phyloP scores from a whole-genome alignment of 1,139 yeast genomes.

The Debaryomycetaceae sp. region DNA sequence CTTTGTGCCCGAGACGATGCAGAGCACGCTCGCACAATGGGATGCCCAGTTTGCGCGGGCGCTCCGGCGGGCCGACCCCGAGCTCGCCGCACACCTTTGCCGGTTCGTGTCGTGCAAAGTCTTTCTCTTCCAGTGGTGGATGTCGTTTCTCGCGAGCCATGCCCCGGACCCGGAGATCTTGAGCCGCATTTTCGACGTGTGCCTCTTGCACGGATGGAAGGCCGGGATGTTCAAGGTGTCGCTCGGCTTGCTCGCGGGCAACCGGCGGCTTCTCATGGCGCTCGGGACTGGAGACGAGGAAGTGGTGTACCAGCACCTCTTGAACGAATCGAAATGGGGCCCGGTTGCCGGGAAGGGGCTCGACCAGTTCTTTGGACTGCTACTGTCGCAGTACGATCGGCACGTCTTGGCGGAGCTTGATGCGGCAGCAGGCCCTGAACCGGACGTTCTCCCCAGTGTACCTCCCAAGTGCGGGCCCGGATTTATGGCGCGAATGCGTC shows the following conservation, averaged over 20 bases:
- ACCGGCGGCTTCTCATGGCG: slow-evolving; percentile 40
- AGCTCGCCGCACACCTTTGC: slow-evolving; percentile 34
- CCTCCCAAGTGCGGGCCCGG: no score
- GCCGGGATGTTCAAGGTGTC: slow-evolving; percentile 52
- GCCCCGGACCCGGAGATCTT: slow-evolving; percentile 43
- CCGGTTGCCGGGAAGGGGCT: slow-evolving; percentile 39
- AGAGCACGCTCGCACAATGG: slow-evolving; percentile 45
- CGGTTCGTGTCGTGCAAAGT: slow-evolving; percentile 31
- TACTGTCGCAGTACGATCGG: slow-evolving; percentile 28
- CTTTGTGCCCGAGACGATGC: slow-evolving; percentile 43
- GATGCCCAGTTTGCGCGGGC: slow-evolving; percentile 40
- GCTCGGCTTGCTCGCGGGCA: slow-evolving; percentile 41
- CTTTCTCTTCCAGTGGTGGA: slow-evolving; percentile 57
- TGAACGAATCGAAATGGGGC: slow-evolving; percentile 48
- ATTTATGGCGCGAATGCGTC: no score
- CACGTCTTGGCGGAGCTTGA: slow-evolving; percentile 14
- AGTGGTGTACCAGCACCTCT: slow-evolving; percentile 47
- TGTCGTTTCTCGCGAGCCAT: slow-evolving; percentile 53
- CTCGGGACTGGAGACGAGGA: slow-evolving; percentile 45
- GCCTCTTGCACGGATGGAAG: slow-evolving; percentile 57
- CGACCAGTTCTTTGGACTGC: slow-evolving; percentile 30
- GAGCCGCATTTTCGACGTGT: slow-evolving; percentile 42
- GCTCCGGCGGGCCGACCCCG: slow-evolving; percentile 29
- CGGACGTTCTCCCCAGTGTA: slow-evolving; percentile 3
- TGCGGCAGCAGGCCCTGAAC: slow-evolving; percentile 5